Base-by-base conservation (phyloP, 2,329 filamentous ascomycete species). In the Penicillium occitanis region DNA sequence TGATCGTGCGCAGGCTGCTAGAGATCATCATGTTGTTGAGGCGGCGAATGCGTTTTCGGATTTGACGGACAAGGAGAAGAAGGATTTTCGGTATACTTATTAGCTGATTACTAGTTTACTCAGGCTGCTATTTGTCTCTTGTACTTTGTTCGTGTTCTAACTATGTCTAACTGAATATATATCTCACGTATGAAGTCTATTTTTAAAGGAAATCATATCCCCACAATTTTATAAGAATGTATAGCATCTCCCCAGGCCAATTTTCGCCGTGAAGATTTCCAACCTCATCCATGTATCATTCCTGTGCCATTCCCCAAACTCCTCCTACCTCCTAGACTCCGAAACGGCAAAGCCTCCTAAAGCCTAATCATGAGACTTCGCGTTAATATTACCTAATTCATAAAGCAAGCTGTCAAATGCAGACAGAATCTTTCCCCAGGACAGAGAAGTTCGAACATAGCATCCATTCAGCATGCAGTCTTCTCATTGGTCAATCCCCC, bases 51-150 rank as follows among this genome's bases (percentile, higher is more conserved):
- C 71, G 2, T 73, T 73, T 51, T 69, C 67, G 1, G 71, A 73
- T 40, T 50, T 67, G 55, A 73, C 71, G 2, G 71, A 73, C 60
- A 69, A 69, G 48, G 71, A 73, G 63, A 73, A 73, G 62, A 65
- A 50, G 60, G 55, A 62, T 19, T 73, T 72, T 46, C 61, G 69
- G n/a, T 72, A 73, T 60, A 70, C 67, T 28, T 72, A 72, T 59
- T 73, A 67, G 50, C 13, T 62, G 66, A 30, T 37, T 17, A 33
- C 5, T 51, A 50, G 19, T 17, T 30, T 2, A 28, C 14, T 17
- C 30, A 30, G 28, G 28, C 4, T 30, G 28, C 28, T 5, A 5
- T 57, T n/a, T 57, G 2, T 57, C 19, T 5, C 28, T 51, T 10
- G 17, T 19, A 13, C 8, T 35, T 13, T 55, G 17, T 55, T 55